phyloP scores from a whole-genome alignment of 768 basidiomycete genomes.

The Psilocybe azurescens region DNA sequence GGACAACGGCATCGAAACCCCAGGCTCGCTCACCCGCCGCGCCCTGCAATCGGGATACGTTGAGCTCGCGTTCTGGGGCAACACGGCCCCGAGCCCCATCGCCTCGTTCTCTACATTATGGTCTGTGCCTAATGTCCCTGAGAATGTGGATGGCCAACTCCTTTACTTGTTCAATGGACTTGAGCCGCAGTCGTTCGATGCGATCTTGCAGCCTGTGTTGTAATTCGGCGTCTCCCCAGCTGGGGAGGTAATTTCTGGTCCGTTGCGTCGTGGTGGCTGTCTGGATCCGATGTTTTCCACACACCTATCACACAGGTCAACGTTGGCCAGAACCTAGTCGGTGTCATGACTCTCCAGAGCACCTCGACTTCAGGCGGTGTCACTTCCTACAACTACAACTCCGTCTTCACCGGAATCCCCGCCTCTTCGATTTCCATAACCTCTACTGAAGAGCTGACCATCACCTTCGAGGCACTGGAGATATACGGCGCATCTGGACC shows the following conservation, averaged over 20 bases:
- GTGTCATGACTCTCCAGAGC: background rate
- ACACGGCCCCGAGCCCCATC: background rate
- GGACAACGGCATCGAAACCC: slow-evolving; percentile 2
- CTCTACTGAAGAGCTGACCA: background rate
- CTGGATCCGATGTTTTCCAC: background rate
- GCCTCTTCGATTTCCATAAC: background rate
- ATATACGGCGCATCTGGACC: background rate
- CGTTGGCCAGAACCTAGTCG: background rate
- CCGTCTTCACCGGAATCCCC: background rate
- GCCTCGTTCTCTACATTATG: background rate
- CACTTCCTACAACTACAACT: background rate
- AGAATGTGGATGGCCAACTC: background rate
- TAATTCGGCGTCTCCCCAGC: background rate
- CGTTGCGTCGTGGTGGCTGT: background rate
- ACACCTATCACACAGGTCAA: background rate
- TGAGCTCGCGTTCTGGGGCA: no score
- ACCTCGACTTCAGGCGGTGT: background rate
- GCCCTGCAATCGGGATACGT: slow-evolving; percentile 8
- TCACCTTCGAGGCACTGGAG: background rate
- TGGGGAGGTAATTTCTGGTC: background rate
- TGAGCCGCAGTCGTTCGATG: background rate
- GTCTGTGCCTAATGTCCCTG: background rate
- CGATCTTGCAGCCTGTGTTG: background rate
- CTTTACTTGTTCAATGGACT: background rate
- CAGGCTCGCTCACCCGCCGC: slow-evolving; percentile 5